A percentile compares a stretch with the other conserved stretches of the same genome.
Conservation (phyloP, 2,329 filamentous ascomycete genomes). For the Amphichorda felina region DNA sequence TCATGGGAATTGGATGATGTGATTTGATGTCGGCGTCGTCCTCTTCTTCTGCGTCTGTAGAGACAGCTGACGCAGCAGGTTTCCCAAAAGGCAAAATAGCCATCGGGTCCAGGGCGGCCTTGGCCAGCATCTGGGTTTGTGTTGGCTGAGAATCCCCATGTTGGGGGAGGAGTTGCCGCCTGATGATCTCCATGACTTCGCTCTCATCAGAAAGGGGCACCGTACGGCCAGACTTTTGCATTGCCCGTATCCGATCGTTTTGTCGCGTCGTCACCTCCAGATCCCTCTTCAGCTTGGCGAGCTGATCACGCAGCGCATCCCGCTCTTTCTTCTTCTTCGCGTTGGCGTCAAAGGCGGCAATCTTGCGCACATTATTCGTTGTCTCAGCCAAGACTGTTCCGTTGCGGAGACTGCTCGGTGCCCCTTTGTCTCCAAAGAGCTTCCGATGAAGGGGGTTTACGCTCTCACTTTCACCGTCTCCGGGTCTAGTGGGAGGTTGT, state of each 20-base stretch:
- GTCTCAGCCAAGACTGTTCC: conserved; percentile 2
- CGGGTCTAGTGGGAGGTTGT: conserved; percentile 21
- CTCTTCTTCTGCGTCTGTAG: conserved; percentile 13
- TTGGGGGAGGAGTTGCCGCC: conserved; percentile 22
- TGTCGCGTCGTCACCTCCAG: conserved; percentile 44
- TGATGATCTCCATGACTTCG: conserved; percentile 26
- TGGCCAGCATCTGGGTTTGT: conserved; percentile 28
- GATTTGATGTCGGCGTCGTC: conserved; percentile 35
- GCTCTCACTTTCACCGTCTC: not conserved
- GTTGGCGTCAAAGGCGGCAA: conserved; percentile 28
- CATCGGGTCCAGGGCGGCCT: conserved; percentile 37
- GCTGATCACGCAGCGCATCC: conserved; percentile 40
- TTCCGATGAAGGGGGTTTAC: not conserved
- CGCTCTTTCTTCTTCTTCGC: conserved; percentile 37
- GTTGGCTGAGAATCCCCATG: conserved; percentile 15
- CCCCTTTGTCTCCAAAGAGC: not conserved
- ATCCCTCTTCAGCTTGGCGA: conserved; percentile 45
- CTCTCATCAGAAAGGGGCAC: conserved; percentile 20
- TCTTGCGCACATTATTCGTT: conserved; percentile 26
- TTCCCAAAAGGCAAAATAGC: conserved; percentile 39
- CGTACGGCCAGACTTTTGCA: conserved; percentile 25
- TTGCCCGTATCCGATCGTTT: conserved; percentile 38
- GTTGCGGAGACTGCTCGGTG: not conserved
- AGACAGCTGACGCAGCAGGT: conserved; percentile 11
- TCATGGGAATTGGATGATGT: conserved; percentile 53